phyloP scores from a whole-genome alignment of 176 grass and related monocot genomes.

The Elaeis guineensis region DNA sequence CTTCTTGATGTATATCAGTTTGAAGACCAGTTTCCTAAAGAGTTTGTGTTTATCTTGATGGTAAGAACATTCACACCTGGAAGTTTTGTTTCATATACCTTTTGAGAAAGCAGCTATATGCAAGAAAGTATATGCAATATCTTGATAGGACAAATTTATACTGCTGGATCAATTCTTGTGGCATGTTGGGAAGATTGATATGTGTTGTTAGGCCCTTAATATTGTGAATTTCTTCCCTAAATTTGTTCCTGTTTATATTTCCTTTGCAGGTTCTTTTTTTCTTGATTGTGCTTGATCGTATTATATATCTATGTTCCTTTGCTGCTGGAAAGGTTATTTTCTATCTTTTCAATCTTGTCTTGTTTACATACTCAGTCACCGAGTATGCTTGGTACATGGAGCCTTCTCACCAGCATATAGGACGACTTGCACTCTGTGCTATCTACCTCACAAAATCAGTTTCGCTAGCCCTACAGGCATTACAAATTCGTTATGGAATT shows the following conservation, averaged over 20 bases:
- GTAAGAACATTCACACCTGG: constrained; percentile 21
- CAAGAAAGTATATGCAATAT: no score
- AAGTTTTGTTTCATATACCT: no score
- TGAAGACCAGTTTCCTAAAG: constrained; percentile 95
- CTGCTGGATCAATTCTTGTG: neutral
- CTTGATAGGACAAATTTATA: no score
- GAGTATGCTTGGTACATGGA: constrained; percentile 92
- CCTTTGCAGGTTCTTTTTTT: constrained; percentile 85
- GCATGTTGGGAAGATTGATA: neutral
- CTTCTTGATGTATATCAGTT: constrained; percentile 93
- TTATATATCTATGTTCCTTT: constrained; percentile 96
- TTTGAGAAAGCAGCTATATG: no score
- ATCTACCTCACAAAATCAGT: constrained; percentile 94
- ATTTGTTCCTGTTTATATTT: constrained; percentile 10
- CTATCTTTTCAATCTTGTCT: constrained; percentile 96
- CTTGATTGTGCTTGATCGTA: constrained; percentile 94
- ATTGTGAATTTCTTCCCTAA: neutral
- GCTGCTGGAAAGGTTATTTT: constrained; percentile 79
- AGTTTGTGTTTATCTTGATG: constrained; percentile 97
- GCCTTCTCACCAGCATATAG: constrained; percentile 64
- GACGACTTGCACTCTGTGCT: constrained; percentile 71
- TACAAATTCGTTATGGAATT: constrained; percentile 90
- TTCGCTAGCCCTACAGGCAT: constrained; percentile 76
- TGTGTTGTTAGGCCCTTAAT: no score
- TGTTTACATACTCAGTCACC: constrained; percentile 94